Conservation (phyloP, 2,329 filamentous ascomycete genomes). For the Hypoxylon sp. region DNA sequence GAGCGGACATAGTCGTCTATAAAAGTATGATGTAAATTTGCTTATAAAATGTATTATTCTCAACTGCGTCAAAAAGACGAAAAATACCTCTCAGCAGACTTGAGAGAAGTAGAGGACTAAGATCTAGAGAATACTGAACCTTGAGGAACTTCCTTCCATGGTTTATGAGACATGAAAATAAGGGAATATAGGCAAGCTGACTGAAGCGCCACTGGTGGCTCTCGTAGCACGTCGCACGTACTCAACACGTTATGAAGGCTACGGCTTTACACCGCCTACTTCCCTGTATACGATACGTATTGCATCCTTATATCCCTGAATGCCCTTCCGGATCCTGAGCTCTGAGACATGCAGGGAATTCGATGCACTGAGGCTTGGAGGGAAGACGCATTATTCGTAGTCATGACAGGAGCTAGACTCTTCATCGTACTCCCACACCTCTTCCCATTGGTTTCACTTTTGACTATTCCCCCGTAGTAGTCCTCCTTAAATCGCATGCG, state of each 20-base stretch:
- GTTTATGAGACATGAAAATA: neutral
- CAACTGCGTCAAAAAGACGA: neutral
- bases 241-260: neutral
- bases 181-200: neutral
- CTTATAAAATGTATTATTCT: neutral
- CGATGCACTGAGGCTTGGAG: neutral
- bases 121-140: neutral
- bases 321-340: neutral
- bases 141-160: neutral
- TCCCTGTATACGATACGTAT: neutral
- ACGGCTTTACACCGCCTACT: neutral
- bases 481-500: neutral
- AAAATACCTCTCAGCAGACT: neutral
- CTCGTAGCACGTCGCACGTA: neutral
- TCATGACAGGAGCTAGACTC: neutral
- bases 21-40: neutral
- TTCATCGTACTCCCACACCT: neutral
- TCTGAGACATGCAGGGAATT: constrained; percentile 1
- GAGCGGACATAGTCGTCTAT: constrained; percentile 5
- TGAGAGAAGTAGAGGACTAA: neutral
- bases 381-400: neutral
- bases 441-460: neutral
- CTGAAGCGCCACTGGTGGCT: neutral
- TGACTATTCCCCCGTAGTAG: neutral
- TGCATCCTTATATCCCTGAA: neutral